These are phyloP conservation scores for Globisporangium ultimum DNA, from an alignment of 352 stramenopile species.

Conservation along the genomic window DNA sequence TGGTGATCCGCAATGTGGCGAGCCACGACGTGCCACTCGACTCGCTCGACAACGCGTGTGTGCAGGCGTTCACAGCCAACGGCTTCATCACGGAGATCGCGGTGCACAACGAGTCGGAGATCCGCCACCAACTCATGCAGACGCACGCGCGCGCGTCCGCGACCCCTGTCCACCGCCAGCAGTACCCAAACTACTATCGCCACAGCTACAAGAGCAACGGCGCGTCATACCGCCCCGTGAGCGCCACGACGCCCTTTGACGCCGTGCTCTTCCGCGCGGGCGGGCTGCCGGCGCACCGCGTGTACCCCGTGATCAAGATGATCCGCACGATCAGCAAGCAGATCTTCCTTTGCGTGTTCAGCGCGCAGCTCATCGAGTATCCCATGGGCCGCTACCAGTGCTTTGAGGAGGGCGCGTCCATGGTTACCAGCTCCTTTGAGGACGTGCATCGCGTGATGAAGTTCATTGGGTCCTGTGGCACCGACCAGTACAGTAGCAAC, in stretches of 20 bases:
- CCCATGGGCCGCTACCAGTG: slow-evolving; percentile 70
- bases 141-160: slow-evolving; percentile 29
- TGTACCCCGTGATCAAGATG: slow-evolving; percentile 53
- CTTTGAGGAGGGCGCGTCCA: slow-evolving; percentile 74
- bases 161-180: slow-evolving; percentile 5
- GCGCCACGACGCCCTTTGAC: slow-evolving; percentile 40
- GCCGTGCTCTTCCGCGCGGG: slow-evolving; percentile 62
- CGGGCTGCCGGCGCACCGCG: slow-evolving; percentile 41
- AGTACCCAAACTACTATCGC: slow-evolving; percentile 7
- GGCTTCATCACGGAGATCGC: slow-evolving; percentile 74
- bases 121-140: slow-evolving; percentile 57
- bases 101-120: slow-evolving; percentile 51
- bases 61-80: slow-evolving; percentile 62
- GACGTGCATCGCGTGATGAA: slow-evolving; percentile 60
- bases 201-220: slow-evolving; percentile 15
- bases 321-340: slow-evolving; percentile 74
- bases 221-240: slow-evolving; percentile 9
- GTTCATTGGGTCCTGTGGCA: slow-evolving; percentile 56
- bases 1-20: slow-evolving; percentile 76
- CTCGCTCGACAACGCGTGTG: slow-evolving; percentile 71
- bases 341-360: slow-evolving; percentile 86
- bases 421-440: slow-evolving; percentile 74
- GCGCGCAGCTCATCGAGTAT: slow-evolving; percentile 66
- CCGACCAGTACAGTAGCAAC: neutral
- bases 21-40: slow-evolving; percentile 73